Percentiles rank a stretch among this genome's conserved stretches.
phyloP scores from a whole-genome alignment of 805 yeast species.

The Schwanniomyces vanrijiae region DNA sequence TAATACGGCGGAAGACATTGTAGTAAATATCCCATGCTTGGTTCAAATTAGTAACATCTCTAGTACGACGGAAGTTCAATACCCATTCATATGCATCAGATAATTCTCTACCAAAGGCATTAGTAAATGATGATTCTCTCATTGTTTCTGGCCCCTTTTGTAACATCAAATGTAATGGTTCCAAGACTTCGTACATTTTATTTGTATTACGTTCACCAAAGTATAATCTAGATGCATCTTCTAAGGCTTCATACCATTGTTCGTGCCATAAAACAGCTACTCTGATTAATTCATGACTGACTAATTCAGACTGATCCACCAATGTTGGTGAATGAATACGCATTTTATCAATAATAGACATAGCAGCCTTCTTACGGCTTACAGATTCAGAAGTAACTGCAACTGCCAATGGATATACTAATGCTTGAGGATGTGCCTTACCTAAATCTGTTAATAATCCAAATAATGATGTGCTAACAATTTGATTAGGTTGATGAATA shows the following conservation, averaged over 20 bases:
- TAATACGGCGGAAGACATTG: constrained; percentile 87
- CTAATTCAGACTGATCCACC: constrained; percentile 91
- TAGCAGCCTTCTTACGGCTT: constrained; percentile 87
- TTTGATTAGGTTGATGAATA: constrained; percentile 90
- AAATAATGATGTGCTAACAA: constrained; percentile 76
- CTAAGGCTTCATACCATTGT: constrained; percentile 96
- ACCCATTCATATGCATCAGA: constrained; percentile 95
- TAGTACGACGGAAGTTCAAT: constrained; percentile 76
- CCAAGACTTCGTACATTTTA: constrained; percentile 88
- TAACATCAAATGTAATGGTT: constrained; percentile 83
- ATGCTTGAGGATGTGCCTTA: constrained; percentile 94
- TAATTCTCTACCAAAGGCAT: constrained; percentile 90
- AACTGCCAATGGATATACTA: constrained; percentile 92
- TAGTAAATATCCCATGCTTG: constrained; percentile 99
- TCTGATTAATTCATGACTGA: constrained; percentile 89
- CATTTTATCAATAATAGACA: constrained; percentile 89
- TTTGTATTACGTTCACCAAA: constrained; percentile 94
- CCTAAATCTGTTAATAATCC: constrained; percentile 85
- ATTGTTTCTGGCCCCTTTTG: constrained; percentile 89
- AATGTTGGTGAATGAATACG: constrained; percentile 78
- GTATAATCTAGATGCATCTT: constrained; percentile 90
- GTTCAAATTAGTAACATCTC: constrained; percentile 82
- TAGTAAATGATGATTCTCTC: constrained; percentile 88
- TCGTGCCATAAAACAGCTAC: constrained; percentile 98
- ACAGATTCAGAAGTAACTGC: constrained; percentile 93